Evolutionary conservation across 2,329 filamentous ascomycete genomes (phyloP).

Genomic region (Seiridium unicorne): DNA sequence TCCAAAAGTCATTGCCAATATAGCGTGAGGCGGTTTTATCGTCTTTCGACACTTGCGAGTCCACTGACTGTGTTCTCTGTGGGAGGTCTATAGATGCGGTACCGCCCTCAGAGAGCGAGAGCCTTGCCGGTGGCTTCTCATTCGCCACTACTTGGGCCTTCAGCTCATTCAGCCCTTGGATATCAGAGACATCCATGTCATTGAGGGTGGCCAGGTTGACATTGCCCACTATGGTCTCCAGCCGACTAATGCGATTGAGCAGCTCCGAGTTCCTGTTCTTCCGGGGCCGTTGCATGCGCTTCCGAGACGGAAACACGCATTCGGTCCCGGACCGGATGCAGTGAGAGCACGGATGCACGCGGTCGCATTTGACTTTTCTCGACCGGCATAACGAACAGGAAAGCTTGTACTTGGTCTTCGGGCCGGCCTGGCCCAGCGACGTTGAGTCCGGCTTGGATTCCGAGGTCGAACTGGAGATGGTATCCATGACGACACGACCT

Average conservation of each 20-base stretch:
- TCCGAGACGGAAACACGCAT: constrained; percentile 46
- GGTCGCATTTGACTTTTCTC: constrained; percentile 61
- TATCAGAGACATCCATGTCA: constrained; percentile 6
- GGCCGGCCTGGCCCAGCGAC: background rate
- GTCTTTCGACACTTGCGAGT: background rate
- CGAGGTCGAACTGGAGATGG: background rate
- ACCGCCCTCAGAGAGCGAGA: background rate
- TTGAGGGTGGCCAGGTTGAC: constrained; percentile 31
- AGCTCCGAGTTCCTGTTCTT: constrained; percentile 41
- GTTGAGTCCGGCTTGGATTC: background rate
- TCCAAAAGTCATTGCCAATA: constrained; percentile 43
- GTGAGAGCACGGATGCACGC: constrained; percentile 52
- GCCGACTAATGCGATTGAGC: constrained; percentile 39
- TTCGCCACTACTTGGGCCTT: constrained; percentile 1
- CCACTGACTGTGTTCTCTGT: background rate
- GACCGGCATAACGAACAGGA: constrained; percentile 62
- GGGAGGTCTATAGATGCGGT: background rate
- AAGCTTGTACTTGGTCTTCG: constrained; percentile 20
- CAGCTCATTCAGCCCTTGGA: background rate
- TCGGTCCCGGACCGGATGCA: constrained; percentile 46
- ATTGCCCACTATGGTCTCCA: constrained; percentile 44
- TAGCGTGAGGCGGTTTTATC: constrained; percentile 31
- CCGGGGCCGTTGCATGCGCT: constrained; percentile 38
- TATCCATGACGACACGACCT: constrained; percentile 3
- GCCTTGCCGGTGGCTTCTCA: background rate